Conservation (phyloP, 305 asterid species). For the Fraxinus latifolia region DNA sequence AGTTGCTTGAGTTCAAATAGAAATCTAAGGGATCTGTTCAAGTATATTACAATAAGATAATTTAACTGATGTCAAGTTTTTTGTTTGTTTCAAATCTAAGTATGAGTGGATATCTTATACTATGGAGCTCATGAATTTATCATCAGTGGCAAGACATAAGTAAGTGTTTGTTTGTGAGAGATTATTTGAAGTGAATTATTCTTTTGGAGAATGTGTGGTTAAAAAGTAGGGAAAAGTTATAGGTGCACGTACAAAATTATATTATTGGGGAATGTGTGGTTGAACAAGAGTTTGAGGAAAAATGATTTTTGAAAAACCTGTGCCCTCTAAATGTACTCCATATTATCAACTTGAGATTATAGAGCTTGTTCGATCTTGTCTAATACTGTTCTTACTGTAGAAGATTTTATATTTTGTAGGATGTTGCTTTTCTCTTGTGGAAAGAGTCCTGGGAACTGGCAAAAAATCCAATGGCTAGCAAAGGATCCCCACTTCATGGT, state of each 20-base stretch:
- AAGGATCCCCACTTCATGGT: slow-evolving; percentile 72
- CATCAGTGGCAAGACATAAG: neutral
- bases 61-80: slow-evolving; percentile 8
- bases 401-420: slow-evolving; percentile 47
- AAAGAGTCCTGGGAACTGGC: slow-evolving; percentile 90
- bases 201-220: neutral
- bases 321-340: neutral
- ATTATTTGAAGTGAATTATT: neutral
- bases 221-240: neutral
- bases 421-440: slow-evolving; percentile 79
- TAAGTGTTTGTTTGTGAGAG: neutral
- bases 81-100: neutral
- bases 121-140: neutral
- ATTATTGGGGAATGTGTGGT: neutral
- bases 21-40: neutral
- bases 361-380: slow-evolving; percentile 15
- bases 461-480: slow-evolving; percentile 79
- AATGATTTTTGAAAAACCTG: neutral
- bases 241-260: neutral
- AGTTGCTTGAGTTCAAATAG: slow-evolving; percentile 4
- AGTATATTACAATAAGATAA: neutral
- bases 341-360: neutral
- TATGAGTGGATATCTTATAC: neutral
- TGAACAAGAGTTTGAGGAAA: neutral
- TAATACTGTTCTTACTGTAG: slow-evolving; percentile 12